phyloP scores from a whole-genome alignment of 345 rosid species.

The Lagerstroemia speciosa region DNA sequence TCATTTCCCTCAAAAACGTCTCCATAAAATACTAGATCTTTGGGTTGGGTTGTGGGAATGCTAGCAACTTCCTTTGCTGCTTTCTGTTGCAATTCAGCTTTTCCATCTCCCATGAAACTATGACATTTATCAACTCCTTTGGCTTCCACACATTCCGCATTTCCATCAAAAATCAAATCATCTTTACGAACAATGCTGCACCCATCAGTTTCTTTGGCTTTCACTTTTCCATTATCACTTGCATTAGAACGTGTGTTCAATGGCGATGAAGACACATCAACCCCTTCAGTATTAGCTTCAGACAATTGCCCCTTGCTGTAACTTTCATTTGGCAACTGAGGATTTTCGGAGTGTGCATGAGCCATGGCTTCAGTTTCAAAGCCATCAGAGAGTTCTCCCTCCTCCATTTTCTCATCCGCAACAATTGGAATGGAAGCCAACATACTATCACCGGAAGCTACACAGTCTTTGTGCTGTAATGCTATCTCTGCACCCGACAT shows the following conservation, averaged over 20 bases:
- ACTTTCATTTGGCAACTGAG: not conserved
- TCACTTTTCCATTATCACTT: constrained; percentile 5
- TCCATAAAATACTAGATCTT: constrained; percentile 9
- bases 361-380: not conserved
- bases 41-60: constrained; percentile 1
- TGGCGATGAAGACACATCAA: not conserved
- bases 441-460: not conserved
- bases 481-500: not conserved
- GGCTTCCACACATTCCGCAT: constrained; percentile 8
- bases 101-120: not conserved
- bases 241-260: not conserved
- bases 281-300: not conserved
- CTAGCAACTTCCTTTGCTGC: constrained; percentile 5
- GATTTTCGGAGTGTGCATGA: not conserved
- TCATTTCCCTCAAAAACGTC: constrained; percentile 12
- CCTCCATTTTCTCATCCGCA: constrained; percentile 5
- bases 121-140: not conserved
- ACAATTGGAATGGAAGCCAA: not conserved
- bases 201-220: constrained; percentile 11
- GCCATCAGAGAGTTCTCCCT: constrained; percentile 14
- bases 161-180: constrained; percentile 15
- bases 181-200: constrained; percentile 12
- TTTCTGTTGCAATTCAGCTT: not conserved
- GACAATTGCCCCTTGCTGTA: not conserved
- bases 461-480: not conserved